phyloP scores from a whole-genome alignment of 345 rosid species.

The Barbarea vulgaris region DNA sequence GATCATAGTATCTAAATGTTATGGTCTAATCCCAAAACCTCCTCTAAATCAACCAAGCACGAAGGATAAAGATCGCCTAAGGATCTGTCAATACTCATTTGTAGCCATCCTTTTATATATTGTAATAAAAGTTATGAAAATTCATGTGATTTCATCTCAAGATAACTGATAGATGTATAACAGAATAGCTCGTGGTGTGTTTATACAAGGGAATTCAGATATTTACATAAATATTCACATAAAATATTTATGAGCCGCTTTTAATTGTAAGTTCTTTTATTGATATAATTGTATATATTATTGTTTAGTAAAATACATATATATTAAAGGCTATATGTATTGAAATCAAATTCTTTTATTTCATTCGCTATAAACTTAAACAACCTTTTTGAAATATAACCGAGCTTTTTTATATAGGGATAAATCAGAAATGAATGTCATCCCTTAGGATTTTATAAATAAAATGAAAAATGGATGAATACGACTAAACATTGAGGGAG shows the following conservation, averaged over 20 bases:
- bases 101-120: not conserved
- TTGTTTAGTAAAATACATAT: no score
- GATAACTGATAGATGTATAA: not conserved
- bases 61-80: not conserved
- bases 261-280: not conserved
- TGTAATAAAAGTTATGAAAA: not conserved
- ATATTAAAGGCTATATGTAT: no score
- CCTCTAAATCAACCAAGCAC: not conserved
- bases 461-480: conserved; percentile 16
- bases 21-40: not conserved
- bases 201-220: not conserved
- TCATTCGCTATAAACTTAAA: not conserved
- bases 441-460: not conserved
- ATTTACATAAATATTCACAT: not conserved
- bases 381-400: no score
- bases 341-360: no score
- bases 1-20: not conserved
- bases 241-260: not conserved
- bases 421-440: not conserved
- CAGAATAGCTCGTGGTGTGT: not conserved
- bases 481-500: conserved; percentile 35
- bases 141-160: not conserved
- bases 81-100: not conserved
- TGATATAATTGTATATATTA: no score
- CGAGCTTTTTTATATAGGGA: no score